Evolutionary conservation across 495 filamentous ascomycete species (phyloP), one percentile per base, ranked within the genome.

Genomic region (Penicillium parvum): DNA sequence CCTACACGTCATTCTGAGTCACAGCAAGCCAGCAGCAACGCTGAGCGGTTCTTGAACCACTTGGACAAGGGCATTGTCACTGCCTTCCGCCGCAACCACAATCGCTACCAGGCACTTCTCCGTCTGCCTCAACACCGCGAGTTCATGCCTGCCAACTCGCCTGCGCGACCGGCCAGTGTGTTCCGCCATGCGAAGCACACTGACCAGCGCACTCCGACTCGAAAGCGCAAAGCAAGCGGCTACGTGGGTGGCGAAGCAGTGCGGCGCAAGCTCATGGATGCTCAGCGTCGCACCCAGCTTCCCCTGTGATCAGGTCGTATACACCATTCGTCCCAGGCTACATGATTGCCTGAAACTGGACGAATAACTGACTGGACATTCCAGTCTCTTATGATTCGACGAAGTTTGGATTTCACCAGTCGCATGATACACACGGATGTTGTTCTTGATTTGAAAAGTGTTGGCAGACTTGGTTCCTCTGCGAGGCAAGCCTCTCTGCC

Each of bases 11-110:
- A 60, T 32, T 71, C 72, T 1, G 43, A 78, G 63, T 26, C 68
- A 49, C 53, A 81, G 65, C 36, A 55, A 18, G 64, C 75, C 29
- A 75, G 62, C 33, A 75, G 62, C 32, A 79, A 75, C 57, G 72
- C 72, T 28, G 74, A 78, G 39, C 56, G 61, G 15, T 77, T 82
- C 54, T 69, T 90, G 26, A 79, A 78, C 39, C 85, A 88, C 43
- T 78, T 89, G 40, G 79, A 84, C 50, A 71, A 76, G 30, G 77
- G 80, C 38, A 74, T 82, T 26, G 85, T 90, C 45, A 85, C 83
- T 22, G 83, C 85, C 6, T 92, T 90, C 68, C 84, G 86, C 28
- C 78, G 79, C 26, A 85, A 90, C 55, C 84, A 90, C 60, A 79
- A 78, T 55, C 80, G 82, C 44, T 83, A 86, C 55, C 76, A 85